Conservation (phyloP, 441 rosid genomes). For the Erodium chrysanthum region DNA sequence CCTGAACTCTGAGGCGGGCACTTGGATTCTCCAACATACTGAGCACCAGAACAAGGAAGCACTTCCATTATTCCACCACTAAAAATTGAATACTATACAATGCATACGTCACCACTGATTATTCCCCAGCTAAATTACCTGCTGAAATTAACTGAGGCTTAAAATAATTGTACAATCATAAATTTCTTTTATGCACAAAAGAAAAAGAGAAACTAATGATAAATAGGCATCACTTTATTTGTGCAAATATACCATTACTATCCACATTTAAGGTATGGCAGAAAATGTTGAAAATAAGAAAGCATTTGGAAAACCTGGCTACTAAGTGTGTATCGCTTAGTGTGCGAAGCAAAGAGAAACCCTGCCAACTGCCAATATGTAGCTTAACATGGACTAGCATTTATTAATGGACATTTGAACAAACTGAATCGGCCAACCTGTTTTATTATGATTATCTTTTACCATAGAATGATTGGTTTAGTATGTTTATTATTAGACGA, state of each 20-base stretch:
- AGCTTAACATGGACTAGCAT: background rate
- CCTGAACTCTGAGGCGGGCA: conserved; percentile 31
- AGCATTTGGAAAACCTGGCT: background rate
- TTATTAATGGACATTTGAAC: background rate
- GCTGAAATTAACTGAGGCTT: conserved; percentile 23
- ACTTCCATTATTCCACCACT: conserved; percentile 45
- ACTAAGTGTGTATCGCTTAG: background rate
- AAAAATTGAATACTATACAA: conserved; percentile 22
- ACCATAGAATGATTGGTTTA: no score
- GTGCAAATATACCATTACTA: background rate
- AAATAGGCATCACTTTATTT: background rate
- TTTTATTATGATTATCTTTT: no score
- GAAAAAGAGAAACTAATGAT: background rate
- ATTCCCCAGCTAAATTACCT: conserved; percentile 23
- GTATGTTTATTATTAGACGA: no score
- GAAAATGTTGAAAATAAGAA: background rate
- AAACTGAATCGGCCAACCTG: background rate
- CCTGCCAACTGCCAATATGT: background rate
- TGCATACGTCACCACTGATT: conserved; percentile 20
- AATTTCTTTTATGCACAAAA: conserved; percentile 3
- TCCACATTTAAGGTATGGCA: background rate
- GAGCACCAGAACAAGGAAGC: conserved; percentile 46
- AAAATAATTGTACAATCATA: background rate
- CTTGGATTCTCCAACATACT: conserved; percentile 37
- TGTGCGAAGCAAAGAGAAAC: background rate